Evolutionary conservation across 257 asterid species (phyloP), one percentile per base, ranked within the genome.

Genomic region (Petunia axillaris): DNA sequence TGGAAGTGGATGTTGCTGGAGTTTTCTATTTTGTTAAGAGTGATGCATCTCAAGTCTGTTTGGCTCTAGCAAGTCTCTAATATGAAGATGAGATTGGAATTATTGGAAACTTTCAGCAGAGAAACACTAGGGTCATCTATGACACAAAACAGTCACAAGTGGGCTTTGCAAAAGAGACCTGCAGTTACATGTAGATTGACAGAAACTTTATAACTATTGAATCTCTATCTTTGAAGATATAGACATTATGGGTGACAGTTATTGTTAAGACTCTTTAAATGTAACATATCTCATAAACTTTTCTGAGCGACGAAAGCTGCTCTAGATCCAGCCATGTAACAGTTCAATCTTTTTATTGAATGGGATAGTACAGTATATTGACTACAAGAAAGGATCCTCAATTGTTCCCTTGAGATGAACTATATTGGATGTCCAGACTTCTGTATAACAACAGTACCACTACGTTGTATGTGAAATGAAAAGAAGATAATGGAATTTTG

Each of bases 81-180:
- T 90, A 80, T 67, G 98, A 95, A 75, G 88, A 84, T 68, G 94
- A 88, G 86, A 87, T 85, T 46, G 98, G 97, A 46, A 95, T 95
- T 15, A 87, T 95, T 70, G 98, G 98, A 79, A 95, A 95, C 79
- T 95, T 88, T 85, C 98, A 95, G 90, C 98, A 95, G 87, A 90
- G 91, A 79, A 93, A 95, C 74, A 88, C 90, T 1, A 88, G 98
- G 81, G 97, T 93, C 44, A 75, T 93, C 39, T 94, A 93, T 81
- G 97, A 92, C 82, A 91, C 94, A 46, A 89, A 89, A 85, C 77
- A 79, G 78, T 89, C 87, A 84, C 87, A 74, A 75, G 40, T 93
- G 66, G 98, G 98, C 79, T 91, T 95, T 91, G 98, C 97, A 1
- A 91, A 84, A 88, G 98, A 95, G 86, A 81, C 83, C 35, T 93